A percentile compares a stretch with the other conserved stretches of the same genome.
phyloP scores from a whole-genome alignment of 2,329 filamentous ascomycete species.

The Phoma sp. region DNA sequence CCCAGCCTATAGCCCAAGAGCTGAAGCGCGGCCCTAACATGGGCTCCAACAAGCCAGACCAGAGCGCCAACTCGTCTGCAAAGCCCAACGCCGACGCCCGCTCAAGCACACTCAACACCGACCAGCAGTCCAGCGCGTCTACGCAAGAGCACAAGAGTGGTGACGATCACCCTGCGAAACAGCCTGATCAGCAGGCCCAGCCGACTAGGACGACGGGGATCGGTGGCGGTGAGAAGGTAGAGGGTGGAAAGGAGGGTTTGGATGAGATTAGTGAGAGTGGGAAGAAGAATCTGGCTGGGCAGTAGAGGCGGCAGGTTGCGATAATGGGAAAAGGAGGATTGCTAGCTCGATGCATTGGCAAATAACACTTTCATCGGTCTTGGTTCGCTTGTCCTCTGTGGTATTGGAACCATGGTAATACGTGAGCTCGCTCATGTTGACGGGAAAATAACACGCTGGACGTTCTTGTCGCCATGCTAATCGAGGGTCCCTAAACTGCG shows the following conservation, averaged over 20 bases:
- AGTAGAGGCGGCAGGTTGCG: not conserved
- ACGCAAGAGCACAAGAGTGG: conserved; percentile 33
- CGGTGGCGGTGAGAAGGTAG: conserved; percentile 33
- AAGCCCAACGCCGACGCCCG: conserved; percentile 31
- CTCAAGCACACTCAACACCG: conserved; percentile 35
- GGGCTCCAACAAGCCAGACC: conserved; percentile 29
- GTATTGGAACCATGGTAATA: not conserved
- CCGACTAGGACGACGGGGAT: conserved; percentile 44
- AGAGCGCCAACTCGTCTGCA: conserved; percentile 26
- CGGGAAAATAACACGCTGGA: not conserved
- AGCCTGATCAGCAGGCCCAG: conserved; percentile 44
- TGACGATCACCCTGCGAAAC: conserved; percentile 48
- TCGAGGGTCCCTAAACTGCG: not conserved
- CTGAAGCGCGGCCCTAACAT: conserved; percentile 28
- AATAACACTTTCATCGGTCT: not conserved
- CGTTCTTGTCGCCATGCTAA: conserved; percentile 8
- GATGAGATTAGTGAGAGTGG: conserved; percentile 21
- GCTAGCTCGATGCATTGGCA: not conserved
- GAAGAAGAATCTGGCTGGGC: conserved; percentile 13
- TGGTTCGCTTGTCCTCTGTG: not conserved
- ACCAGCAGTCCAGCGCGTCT: conserved; percentile 42
- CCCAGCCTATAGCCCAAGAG: conserved; percentile 4
- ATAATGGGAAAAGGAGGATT: not conserved
- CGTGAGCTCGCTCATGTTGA: not conserved
- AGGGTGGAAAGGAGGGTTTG: conserved; percentile 45